Conservation (phyloP, 179 eudicot species). For the Silene vulgaris region DNA sequence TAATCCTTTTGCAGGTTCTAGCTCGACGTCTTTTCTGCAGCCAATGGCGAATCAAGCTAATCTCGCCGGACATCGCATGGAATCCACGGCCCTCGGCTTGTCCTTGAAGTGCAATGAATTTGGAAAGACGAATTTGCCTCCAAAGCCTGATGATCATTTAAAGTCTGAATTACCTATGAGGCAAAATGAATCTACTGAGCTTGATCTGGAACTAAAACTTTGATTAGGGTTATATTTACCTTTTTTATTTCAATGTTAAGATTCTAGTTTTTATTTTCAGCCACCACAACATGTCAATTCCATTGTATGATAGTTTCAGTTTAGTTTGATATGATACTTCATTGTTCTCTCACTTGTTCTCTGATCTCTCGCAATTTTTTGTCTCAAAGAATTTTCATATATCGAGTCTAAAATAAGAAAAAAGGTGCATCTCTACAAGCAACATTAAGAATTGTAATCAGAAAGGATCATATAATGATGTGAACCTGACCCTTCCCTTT, state of each 20-base stretch:
- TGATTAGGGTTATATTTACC: slow-evolving; percentile 10
- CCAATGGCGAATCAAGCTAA: slow-evolving; percentile 17
- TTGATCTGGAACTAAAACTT: slow-evolving; percentile 38
- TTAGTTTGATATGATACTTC: slow-evolving; percentile 1
- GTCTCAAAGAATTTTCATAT: background rate
- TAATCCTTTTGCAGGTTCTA: slow-evolving; percentile 10
- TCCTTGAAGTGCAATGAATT: slow-evolving; percentile 14
- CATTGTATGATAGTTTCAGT: slow-evolving; percentile 1
- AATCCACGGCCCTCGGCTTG: slow-evolving; percentile 10
- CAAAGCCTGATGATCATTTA: background rate
- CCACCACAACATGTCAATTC: background rate
- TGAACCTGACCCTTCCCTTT: slow-evolving; percentile 7
- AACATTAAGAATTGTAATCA: background rate
- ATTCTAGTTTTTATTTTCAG: background rate
- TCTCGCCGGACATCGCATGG: slow-evolving; percentile 11
- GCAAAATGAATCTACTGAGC: slow-evolving; percentile 9
- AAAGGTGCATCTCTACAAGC: background rate
- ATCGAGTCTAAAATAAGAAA: background rate
- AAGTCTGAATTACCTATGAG: background rate
- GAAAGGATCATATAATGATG: background rate
- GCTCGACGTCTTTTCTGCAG: slow-evolving; percentile 14
- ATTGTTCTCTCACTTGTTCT: slow-evolving; percentile 7
- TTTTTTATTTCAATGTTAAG: background rate
- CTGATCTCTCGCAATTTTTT: background rate
- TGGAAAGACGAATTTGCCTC: background rate